Conservation (phyloP, 2,329 filamentous ascomycete species). For the Malbranchea cinnamomea region DNA sequence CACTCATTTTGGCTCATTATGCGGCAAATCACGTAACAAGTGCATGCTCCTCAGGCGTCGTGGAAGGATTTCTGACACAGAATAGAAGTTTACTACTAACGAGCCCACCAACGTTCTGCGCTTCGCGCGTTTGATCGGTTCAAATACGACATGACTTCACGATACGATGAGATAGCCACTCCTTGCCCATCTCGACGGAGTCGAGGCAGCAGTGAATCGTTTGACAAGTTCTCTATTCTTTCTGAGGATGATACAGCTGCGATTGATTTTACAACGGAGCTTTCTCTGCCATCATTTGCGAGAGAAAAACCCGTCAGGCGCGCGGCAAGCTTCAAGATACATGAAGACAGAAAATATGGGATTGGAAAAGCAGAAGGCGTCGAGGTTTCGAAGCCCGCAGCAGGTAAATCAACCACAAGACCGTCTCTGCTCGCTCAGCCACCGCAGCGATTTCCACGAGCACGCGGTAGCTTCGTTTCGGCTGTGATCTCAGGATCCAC, state of each 20-base stretch:
- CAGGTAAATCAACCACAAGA: slow-evolving; percentile 11
- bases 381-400: slow-evolving; percentile 8
- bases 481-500: slow-evolving; percentile 11
- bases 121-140: no score
- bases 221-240: slow-evolving; percentile 12
- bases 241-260: slow-evolving; percentile 22
- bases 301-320: slow-evolving; percentile 16
- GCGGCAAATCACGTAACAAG: no score
- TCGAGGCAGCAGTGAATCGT: slow-evolving; percentile 12
- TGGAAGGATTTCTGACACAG: no score
- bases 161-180: slow-evolving; percentile 17
- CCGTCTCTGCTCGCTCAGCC: slow-evolving; percentile 26
- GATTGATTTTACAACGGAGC: slow-evolving; percentile 28
- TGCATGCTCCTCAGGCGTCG: no score
- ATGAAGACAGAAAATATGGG: slow-evolving; percentile 25
- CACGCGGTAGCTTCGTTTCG: slow-evolving; percentile 18
- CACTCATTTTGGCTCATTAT: no score
- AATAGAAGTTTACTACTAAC: no score
- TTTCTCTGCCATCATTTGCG: slow-evolving; percentile 17
- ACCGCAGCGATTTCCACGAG: slow-evolving; percentile 23
- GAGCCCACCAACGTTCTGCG: no score
- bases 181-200: slow-evolving; percentile 19
- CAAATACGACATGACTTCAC: no score
- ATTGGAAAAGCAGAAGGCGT: slow-evolving; percentile 1
- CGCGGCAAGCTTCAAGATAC: slow-evolving; percentile 21